These are phyloP conservation scores for Collybiopsis luxurians DNA, from an alignment of 768 basidiomycete species.

Conservation along the genomic window DNA sequence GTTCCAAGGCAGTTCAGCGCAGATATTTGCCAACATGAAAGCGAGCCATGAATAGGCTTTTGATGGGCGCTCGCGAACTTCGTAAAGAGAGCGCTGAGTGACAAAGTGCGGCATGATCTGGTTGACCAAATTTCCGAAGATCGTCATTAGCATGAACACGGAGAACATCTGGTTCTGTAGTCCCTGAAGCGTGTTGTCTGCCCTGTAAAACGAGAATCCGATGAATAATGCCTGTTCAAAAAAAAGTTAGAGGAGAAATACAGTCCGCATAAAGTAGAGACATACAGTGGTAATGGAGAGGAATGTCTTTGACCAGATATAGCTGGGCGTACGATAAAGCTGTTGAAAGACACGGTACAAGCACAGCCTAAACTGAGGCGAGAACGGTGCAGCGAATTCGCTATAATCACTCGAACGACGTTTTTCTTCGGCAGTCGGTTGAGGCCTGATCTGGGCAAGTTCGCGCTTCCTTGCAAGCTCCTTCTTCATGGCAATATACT, in stretches of 20 bases:
- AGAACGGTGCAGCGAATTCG: constrained; percentile 21
- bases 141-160: constrained; percentile 23
- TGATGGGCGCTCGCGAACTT: constrained; percentile 30
- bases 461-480: constrained; percentile 29
- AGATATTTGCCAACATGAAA: constrained; percentile 30
- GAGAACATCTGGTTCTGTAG: constrained; percentile 27
- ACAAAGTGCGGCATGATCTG: constrained; percentile 37
- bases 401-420: constrained; percentile 13
- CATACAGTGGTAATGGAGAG: constrained; percentile 10
- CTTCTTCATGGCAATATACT: constrained; percentile 30
- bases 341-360: constrained; percentile 24
- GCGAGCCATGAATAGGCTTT: constrained; percentile 30
- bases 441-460: constrained; percentile 10
- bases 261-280: neutral
- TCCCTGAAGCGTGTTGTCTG: constrained; percentile 22
- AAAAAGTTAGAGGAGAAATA: neutral
- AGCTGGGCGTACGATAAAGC: constrained; percentile 24
- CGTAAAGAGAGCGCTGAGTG: constrained; percentile 28
- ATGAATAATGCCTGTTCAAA: constrained; percentile 20
- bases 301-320: constrained; percentile 20
- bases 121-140: constrained; percentile 29
- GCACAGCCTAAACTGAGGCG: constrained; percentile 19
- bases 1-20: constrained; percentile 28
- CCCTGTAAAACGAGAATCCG: constrained; percentile 28
- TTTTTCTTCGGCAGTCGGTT: constrained; percentile 8